Base-by-base conservation (phyloP, 306 rosid genomes). In the Castanopsis chinensis region DNA sequence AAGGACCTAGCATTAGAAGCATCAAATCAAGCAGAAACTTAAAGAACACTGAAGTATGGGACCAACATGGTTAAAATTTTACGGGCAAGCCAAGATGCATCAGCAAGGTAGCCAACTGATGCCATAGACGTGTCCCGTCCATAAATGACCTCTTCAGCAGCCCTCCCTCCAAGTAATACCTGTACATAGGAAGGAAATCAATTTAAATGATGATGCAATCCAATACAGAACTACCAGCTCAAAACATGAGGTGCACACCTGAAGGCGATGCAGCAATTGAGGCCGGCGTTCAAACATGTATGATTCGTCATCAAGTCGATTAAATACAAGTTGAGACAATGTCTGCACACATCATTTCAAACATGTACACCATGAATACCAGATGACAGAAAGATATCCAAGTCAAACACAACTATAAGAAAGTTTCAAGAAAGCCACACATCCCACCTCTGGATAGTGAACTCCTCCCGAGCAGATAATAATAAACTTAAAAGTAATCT, bases 11-110 rank as follows among this genome's bases (percentile, higher is more conserved):
- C 80, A 32, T 63, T 64, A 68, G 35, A 71, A 76, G 37, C 60
- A 71, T 43, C 41, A 82, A 13, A 70, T 60, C 57, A 83, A 69
- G 52, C 18, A 78, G 49, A 33, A 79, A 57, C 70, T 25, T 52
- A 17, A 43, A 49, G 53, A 65, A 72, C 51, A 55, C 12, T 56
- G n/a, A 69, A 27, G 69, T 71, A 43, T 70, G 80, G 78, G 77
- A 78, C 92, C 33, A 51, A 93, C 99, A 96, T 90, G 82, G 98
- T 91, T 77, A 96, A 80, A 78, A 96, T 93, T 96, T 96, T 91
- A 77, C 98, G 99, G 78, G 99, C 98, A 81, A 96, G 97, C 97
- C 98, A 96, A 57, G 98, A 90, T 64, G 99, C 99, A 87, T 93
- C 93, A 15, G 99, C 94, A 78, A 93, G 97, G 87, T 93, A 96